Base-by-base conservation (phyloP, 768 basidiomycete species). In the Tylopilus felleus region DNA sequence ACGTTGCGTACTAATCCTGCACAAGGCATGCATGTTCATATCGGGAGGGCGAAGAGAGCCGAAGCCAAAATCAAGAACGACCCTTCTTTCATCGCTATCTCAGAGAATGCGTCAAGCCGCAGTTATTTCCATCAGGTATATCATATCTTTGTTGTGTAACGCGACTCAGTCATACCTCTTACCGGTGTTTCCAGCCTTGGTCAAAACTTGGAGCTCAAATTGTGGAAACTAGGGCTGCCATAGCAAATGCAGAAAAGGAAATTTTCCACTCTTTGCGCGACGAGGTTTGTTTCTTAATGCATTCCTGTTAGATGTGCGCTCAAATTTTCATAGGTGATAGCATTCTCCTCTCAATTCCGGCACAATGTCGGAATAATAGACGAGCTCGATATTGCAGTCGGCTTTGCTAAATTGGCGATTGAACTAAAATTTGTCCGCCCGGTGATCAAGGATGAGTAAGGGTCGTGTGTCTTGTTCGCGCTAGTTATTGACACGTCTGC, bases 321-420 rank as follows among this genome's bases (percentile, higher is more conserved):
- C 43, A 57, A 25, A 0, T 17, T 28, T 47, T 47, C 23, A 21
- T 33, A 93, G 92, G 85, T 94, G 44, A 86, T 78, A 54, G 73
- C 71, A 14, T 74, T 81, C 57, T 77, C 83, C 12, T 57, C 70
- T 6, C 72, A 74, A 22, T 71, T 98, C n/a, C 79, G 86, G 57
- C 76, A 78, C 27, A 96, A 94, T 64, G 84, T 90, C 5, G 79
- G 82, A 25, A 76, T 93, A 42, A 71, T 94, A 36, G 92, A 95
- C 65, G 93, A 98, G 68, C 71, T 98, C 13, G 95, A 98, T 65
- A 83, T 97, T 14, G 79, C 82, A 1, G 68, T 93, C 3, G 83
- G 86, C 0, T 97, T 96, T 60, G 89, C 94, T 6, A 80, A 79
- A 43, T 76, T 94, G 21, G 96, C 94, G 0, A 67, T 73, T 3